Conservation (phyloP, 2,329 filamentous ascomycete genomes). For the Ceratocystis eucalypticola region DNA sequence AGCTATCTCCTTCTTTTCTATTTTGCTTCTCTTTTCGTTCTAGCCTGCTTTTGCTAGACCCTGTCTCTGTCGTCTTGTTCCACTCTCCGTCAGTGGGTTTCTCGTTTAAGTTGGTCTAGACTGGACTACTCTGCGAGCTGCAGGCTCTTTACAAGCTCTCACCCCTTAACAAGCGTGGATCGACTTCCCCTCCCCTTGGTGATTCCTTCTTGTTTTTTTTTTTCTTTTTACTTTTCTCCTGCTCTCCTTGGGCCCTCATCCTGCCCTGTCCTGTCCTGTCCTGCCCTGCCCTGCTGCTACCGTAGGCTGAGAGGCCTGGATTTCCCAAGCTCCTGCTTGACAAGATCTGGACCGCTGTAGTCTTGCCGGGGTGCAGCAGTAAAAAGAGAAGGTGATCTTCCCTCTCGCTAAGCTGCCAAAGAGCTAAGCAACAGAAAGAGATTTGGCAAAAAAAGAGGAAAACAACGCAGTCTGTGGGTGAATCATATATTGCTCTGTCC, state of each 20-base stretch:
- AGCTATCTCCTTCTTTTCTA: neutral
- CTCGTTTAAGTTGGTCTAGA: constrained; percentile 5
- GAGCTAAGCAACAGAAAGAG: neutral
- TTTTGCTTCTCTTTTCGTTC: neutral
- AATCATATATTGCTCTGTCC: constrained; percentile 1
- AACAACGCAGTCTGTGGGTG: neutral
- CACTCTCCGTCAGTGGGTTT: neutral
- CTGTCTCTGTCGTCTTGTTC: neutral
- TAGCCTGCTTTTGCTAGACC: neutral
- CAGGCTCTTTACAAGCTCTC: neutral
- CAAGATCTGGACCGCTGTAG: neutral
- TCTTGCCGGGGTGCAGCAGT: neutral
- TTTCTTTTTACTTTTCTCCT: neutral
- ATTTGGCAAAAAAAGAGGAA: neutral
- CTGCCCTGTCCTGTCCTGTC: neutral
- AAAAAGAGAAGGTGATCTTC: neutral
- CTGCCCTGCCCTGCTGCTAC: neutral
- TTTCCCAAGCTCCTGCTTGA: neutral
- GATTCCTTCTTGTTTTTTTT: neutral
- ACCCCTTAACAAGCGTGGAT: neutral
- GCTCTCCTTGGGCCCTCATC: neutral
- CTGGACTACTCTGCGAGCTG: neutral
- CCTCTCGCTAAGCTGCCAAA: neutral
- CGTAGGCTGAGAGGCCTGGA: neutral
- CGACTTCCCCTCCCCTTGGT: constrained; percentile 5